Percentiles rank a stretch among this genome's conserved stretches.
Evolutionary conservation across 768 basidiomycete genomes (phyloP).

Genomic region (Cystofilobasidium macerans): DNA sequence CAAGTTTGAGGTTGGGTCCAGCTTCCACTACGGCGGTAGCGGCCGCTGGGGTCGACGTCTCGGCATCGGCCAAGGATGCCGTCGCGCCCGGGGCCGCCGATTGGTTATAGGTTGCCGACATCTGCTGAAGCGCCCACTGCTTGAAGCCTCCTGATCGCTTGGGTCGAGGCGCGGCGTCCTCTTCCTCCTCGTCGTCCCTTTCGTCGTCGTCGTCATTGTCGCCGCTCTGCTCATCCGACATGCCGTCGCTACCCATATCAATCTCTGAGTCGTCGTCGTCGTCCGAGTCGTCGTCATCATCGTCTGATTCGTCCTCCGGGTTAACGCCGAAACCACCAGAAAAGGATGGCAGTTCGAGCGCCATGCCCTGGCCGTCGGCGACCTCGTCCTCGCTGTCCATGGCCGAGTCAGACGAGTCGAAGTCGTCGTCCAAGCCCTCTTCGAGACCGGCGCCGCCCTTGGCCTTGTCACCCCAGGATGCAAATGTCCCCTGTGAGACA

Average conservation of each 20-base stretch:
- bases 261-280: slow-evolving; percentile 39
- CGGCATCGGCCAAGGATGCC: background rate
- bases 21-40: background rate
- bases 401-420: slow-evolving; percentile 70
- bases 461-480: background rate
- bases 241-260: background rate
- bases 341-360: background rate
- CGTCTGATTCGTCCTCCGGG: slow-evolving; percentile 56
- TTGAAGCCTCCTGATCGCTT: slow-evolving; percentile 57
- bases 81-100: slow-evolving; percentile 3
- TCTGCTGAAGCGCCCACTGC: slow-evolving; percentile 75
- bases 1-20: slow-evolving; percentile 32
- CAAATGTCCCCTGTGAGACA: background rate
- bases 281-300: slow-evolving; percentile 61
- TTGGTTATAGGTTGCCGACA: slow-evolving; percentile 44
- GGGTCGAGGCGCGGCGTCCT: slow-evolving; percentile 28
- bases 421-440: slow-evolving; percentile 46
- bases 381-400: slow-evolving; percentile 42
- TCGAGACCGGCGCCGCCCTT: background rate
- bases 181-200: slow-evolving; percentile 13
- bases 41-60: background rate
- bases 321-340: slow-evolving; percentile 7
- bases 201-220: slow-evolving; percentile 31
- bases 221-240: slow-evolving; percentile 20
- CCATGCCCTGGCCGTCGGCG: slow-evolving; percentile 16